A percentile compares a stretch with the other conserved stretches of the same genome.
phyloP scores from a whole-genome alignment of 352 stramenopile genomes.

The Globisporangium canariense region DNA sequence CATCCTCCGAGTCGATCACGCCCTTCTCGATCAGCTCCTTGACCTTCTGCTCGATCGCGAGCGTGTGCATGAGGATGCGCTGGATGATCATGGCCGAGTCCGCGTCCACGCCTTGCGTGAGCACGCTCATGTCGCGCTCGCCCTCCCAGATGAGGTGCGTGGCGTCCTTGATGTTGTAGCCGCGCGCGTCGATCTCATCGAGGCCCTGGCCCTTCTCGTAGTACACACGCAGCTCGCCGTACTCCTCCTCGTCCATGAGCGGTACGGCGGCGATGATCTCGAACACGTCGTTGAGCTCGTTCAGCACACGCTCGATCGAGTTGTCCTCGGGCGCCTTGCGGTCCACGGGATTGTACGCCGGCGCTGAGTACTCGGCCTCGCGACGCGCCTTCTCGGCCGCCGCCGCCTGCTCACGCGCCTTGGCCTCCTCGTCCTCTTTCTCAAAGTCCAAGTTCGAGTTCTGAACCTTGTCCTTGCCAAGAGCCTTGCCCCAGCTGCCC shows the following conservation, averaged over 20 bases:
- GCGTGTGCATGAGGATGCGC: conserved; percentile 69
- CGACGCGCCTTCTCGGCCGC: conserved; percentile 34
- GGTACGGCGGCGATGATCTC: conserved; percentile 70
- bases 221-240: conserved; percentile 50
- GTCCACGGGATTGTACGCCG: conserved; percentile 54
- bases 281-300: conserved; percentile 63
- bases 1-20: conserved; percentile 8
- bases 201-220: conserved; percentile 61
- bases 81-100: conserved; percentile 70
- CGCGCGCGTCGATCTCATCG: conserved; percentile 55
- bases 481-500: conserved; percentile 64
- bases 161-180: conserved; percentile 51
- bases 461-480: conserved; percentile 54
- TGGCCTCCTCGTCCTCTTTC: conserved; percentile 42
- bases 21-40: conserved; percentile 35
- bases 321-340: conserved; percentile 34
- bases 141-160: conserved; percentile 63
- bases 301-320: conserved; percentile 58
- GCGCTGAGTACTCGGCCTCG: conserved; percentile 37
- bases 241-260: conserved; percentile 64
- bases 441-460: conserved; percentile 70
- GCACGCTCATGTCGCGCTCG: conserved; percentile 53
- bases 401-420: conserved; percentile 35
- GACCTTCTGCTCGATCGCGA: conserved; percentile 62
- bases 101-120: conserved; percentile 42